Conservation (phyloP, 2,329 filamentous ascomycete genomes). For the Botryosphaeria dothidea region DNA sequence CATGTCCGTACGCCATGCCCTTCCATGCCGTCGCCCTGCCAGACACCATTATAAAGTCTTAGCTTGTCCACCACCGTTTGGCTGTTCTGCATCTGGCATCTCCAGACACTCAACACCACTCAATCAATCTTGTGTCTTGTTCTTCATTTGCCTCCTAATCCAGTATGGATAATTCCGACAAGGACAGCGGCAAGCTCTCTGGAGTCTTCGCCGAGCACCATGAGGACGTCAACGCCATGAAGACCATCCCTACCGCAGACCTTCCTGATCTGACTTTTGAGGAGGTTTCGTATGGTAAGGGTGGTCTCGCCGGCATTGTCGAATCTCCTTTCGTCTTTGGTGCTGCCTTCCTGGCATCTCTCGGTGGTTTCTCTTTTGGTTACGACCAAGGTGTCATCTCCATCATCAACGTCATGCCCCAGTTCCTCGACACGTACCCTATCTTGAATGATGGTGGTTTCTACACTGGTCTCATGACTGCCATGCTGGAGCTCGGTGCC, state of each 20-base stretch:
- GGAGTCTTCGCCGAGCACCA: not conserved
- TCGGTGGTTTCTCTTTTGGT: slow-evolving; percentile 46
- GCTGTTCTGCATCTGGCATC: not conserved
- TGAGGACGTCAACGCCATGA: slow-evolving; percentile 7
- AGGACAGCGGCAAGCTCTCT: slow-evolving; percentile 10
- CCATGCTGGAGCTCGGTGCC: slow-evolving; percentile 45
- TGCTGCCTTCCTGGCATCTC: slow-evolving; percentile 44
- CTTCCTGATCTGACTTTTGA: slow-evolving; percentile 11
- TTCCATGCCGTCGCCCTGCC: not conserved
- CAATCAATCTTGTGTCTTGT: not conserved
- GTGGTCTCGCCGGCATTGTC: slow-evolving; percentile 35
- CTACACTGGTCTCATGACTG: slow-evolving; percentile 44
- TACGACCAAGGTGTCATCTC: slow-evolving; percentile 32
- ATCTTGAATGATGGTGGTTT: slow-evolving; percentile 32
- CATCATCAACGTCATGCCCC: slow-evolving; percentile 48
- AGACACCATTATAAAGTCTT: not conserved
- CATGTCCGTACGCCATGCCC: not conserved
- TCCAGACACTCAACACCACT: not conserved
- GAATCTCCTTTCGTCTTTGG: slow-evolving; percentile 44
- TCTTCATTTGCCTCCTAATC: not conserved
- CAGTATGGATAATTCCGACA: not conserved
- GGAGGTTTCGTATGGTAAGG: slow-evolving; percentile 29
- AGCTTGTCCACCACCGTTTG: not conserved
- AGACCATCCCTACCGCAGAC: slow-evolving; percentile 9
- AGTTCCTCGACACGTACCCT: slow-evolving; percentile 45